Percentiles rank a stretch among this genome's conserved stretches.
Evolutionary conservation across 2,329 filamentous ascomycete species (phyloP).

Genomic region (Stachybotrys echinatus): DNA sequence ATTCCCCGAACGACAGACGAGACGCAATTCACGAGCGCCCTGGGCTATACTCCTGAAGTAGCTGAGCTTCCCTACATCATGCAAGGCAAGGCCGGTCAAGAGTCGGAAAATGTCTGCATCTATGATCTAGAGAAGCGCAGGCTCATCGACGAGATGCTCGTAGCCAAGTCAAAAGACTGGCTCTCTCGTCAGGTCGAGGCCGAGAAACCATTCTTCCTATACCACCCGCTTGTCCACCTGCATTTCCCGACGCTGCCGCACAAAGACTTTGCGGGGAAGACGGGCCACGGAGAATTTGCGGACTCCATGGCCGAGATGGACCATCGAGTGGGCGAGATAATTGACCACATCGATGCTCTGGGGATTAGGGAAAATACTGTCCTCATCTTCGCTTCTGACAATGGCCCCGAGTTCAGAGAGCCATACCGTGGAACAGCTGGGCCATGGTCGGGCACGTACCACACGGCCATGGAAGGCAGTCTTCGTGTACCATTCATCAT

Average conservation of each 20-base stretch:
- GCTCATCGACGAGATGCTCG: constrained; percentile 24
- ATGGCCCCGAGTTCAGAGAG: constrained; percentile 25
- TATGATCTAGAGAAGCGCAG: constrained; percentile 24
- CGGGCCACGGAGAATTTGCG: constrained; percentile 22
- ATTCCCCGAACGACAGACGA: constrained; percentile 30
- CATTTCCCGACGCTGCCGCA: constrained; percentile 27
- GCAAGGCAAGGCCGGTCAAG: constrained; percentile 17
- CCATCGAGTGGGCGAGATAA: constrained; percentile 20
- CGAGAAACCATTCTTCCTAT: constrained; percentile 22
- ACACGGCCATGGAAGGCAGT: constrained; percentile 30
- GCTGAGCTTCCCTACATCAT: constrained; percentile 28
- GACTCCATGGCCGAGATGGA: constrained; percentile 29
- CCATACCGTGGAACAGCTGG: constrained; percentile 26
- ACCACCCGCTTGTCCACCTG: constrained; percentile 25
- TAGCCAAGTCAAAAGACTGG: constrained; percentile 25
- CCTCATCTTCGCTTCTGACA: constrained; percentile 29
- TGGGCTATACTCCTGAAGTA: constrained; percentile 24
- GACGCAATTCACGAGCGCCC: constrained; percentile 25
- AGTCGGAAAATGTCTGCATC: constrained; percentile 22
- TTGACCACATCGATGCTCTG: constrained; percentile 23
- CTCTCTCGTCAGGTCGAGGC: constrained; percentile 15
- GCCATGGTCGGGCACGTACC: constrained; percentile 27
- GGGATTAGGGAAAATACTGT: constrained; percentile 22
- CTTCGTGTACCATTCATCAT: constrained; percentile 28
- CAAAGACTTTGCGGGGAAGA: constrained; percentile 19